Conservation (phyloP, 805 yeast species). For the Lipomyces oligophaga region DNA sequence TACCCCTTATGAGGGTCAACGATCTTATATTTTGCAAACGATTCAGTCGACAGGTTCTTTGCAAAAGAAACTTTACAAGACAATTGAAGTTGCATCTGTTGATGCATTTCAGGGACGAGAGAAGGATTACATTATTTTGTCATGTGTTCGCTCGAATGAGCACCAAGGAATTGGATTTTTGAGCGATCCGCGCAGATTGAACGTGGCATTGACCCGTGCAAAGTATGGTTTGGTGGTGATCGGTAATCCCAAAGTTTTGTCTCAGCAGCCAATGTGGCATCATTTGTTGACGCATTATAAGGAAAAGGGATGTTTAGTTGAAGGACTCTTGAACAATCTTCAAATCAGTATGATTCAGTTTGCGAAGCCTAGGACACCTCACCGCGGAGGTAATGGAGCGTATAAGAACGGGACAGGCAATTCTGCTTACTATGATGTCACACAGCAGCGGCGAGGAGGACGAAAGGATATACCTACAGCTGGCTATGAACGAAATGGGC, state of each 20-base stretch:
- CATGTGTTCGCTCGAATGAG: constrained; percentile 79
- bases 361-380: constrained; percentile 24
- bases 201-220: constrained; percentile 88
- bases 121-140: constrained; percentile 71
- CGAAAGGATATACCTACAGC: constrained; percentile 1
- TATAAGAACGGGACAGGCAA: no score
- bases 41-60: constrained; percentile 69
- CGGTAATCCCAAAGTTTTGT: constrained; percentile 78
- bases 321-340: constrained; percentile 77
- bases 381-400: not conserved
- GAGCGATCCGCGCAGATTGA: constrained; percentile 78
- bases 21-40: constrained; percentile 74
- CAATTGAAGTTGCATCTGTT: constrained; percentile 88
- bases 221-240: constrained; percentile 73
- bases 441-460: constrained; percentile 8
- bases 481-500: not conserved
- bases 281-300: constrained; percentile 71
- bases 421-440: no score
- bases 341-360: constrained; percentile 63
- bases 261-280: constrained; percentile 72
- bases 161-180: constrained; percentile 74
- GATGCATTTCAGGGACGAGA: constrained; percentile 94
- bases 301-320: constrained; percentile 82
- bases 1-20: constrained; percentile 93
- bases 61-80: constrained; percentile 59